Evolutionary conservation across 2,329 filamentous ascomycete species (phyloP), one percentile per base, ranked within the genome.

Genomic region (Fusarium tjaetaba): DNA sequence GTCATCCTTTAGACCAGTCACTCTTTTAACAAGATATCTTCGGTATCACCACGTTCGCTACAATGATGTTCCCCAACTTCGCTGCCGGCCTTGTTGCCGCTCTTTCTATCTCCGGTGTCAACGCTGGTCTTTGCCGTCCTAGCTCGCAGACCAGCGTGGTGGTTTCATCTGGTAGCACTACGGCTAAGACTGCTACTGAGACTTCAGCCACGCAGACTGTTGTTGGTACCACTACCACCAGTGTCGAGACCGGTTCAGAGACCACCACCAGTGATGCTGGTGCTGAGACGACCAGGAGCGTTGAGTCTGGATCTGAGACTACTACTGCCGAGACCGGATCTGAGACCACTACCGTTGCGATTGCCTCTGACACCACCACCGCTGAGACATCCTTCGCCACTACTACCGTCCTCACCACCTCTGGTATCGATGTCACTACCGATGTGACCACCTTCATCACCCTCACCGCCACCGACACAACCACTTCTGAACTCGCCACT

Each of bases 81-180:
- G 11, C 65, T 20, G 30, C 38, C 4, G 61, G 56, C 61, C 49
- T 48, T 10, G 48, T 68, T 45, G 24, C 46, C 38, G 24, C 57
- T 15, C 42, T 61, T 30, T 51, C 55, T 4, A 32, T 68, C 30
- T 39, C 26, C 0, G 46, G 28, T 13, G 62, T 66, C 3, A 66
- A 49, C 32, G 65, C 65, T 8, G 61, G 61, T 9, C 38, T 28
- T 3, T 68, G 65, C n/a, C 65, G 61, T 14, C 62, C 49, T 46
- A 49, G 55, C 22, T 49, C 63, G 5, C 30, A 43, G 3, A 53
- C 57, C 20, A 42, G 34, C 6, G 45, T 10, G 20, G 24, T 34
- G 4, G 13, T 26, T 32, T 28, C 20, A 13, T 43, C 52, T 56
- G 36, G 26, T 32, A 56, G 36, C 20, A 56, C 52, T 22, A 45